These are phyloP conservation scores for Thraustotheca clavata DNA, from an alignment of 352 stramenopile species.

Conservation along the genomic window DNA sequence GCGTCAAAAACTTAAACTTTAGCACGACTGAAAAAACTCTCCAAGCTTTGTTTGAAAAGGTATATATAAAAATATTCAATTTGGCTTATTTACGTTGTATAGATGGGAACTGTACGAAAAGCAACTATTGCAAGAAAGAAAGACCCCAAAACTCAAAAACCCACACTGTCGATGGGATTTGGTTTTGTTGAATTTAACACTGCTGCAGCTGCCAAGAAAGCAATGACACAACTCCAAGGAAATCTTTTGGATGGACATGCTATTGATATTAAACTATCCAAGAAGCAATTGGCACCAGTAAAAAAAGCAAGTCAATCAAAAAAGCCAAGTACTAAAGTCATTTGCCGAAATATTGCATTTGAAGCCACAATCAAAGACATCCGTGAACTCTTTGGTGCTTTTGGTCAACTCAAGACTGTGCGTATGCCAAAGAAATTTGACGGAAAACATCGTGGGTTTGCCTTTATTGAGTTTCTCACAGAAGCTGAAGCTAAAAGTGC, in stretches of 20 bases:
- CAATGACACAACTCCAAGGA: constrained; percentile 59
- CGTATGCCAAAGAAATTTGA: constrained; percentile 99
- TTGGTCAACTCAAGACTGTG: constrained; percentile 96
- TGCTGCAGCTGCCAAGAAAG: constrained; percentile 76
- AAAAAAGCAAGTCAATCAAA: constrained; percentile 40
- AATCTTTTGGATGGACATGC: constrained; percentile 93
- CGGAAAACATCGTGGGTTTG: constrained; percentile 95
- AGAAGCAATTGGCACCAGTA: constrained; percentile 61
- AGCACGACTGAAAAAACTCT: constrained; percentile 87
- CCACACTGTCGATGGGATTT: constrained; percentile 95
- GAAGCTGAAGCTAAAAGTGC: constrained; percentile 91
- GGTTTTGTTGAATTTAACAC: constrained; percentile 98
- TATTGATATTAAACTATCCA: constrained; percentile 91
- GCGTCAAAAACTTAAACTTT: constrained; percentile 99
- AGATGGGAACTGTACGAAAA: constrained; percentile 65
- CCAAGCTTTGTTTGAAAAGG: constrained; percentile 52
- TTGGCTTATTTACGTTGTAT: constrained; percentile 26
- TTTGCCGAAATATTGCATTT: constrained; percentile 98
- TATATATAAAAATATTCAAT: constrained; percentile 44
- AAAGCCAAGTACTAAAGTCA: constrained; percentile 90
- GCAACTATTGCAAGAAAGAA: constrained; percentile 82
- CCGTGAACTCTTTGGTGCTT: constrained; percentile 94
- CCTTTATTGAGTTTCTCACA: constrained; percentile 97
- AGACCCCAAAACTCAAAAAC: constrained; percentile 54
- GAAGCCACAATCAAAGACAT: constrained; percentile 96